Evolutionary conservation across 495 filamentous ascomycete genomes (phyloP).

Genomic region (Letharia lupina): DNA sequence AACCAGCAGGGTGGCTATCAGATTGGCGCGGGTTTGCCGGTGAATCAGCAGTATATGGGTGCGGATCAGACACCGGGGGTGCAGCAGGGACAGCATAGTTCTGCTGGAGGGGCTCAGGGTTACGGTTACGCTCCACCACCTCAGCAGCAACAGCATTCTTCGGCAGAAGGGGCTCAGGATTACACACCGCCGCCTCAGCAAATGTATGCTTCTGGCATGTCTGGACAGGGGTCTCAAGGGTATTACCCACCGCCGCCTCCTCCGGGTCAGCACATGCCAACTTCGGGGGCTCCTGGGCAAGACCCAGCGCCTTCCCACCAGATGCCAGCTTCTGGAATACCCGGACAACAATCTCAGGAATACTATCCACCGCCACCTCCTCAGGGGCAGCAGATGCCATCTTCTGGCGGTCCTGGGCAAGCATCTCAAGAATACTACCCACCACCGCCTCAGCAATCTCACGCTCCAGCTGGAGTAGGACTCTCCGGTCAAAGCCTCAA

Average conservation of each 20-base stretch:
- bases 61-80: background rate
- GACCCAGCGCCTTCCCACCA: background rate
- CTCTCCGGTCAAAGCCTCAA: background rate
- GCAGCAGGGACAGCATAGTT: constrained; percentile 10
- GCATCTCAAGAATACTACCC: background rate
- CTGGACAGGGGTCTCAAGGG: constrained; percentile 4
- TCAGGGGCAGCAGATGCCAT: background rate
- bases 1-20: constrained; percentile 12
- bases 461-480: constrained; percentile 1
- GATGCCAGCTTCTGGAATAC: background rate
- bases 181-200: constrained; percentile 1
- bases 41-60: constrained; percentile 16
- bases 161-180: background rate
- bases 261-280: background rate
- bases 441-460: constrained; percentile 9
- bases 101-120: background rate
- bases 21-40: constrained; percentile 8
- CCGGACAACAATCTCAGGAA: background rate
- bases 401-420: background rate
- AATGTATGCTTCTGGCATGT: background rate
- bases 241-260: constrained; percentile 17
- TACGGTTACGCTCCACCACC: constrained; percentile 2
- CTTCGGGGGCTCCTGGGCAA: background rate
- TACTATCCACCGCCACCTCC: background rate
- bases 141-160: constrained; percentile 2